phyloP scores from a whole-genome alignment of 768 basidiomycete species.

The Cubamyces lactineus region DNA sequence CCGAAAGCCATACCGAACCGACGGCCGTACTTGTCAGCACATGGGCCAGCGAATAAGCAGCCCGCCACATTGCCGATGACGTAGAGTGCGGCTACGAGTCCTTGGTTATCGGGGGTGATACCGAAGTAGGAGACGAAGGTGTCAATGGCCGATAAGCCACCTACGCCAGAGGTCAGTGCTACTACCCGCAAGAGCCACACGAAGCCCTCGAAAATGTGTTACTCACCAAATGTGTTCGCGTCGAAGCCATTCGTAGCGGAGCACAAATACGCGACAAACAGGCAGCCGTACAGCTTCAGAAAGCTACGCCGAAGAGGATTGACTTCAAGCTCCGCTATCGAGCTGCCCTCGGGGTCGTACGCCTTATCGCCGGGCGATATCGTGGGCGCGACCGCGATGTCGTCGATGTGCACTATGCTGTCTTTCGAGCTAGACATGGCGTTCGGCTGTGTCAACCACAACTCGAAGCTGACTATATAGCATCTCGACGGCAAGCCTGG shows the following conservation, averaged over 20 bases:
- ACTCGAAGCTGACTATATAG: neutral
- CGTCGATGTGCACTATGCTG: constrained; percentile 9
- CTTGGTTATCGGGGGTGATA: constrained; percentile 31
- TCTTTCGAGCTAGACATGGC: constrained; percentile 14
- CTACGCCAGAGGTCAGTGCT: neutral
- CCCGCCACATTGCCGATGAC: constrained; percentile 35
- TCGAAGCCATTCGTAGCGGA: constrained; percentile 35
- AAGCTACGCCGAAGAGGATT: constrained; percentile 20
- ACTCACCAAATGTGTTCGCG: constrained; percentile 34
- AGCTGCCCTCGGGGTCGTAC: neutral
- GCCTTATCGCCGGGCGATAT: neutral
- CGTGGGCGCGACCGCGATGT: neutral
- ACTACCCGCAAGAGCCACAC: too few relatives aligned
- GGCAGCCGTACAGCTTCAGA: constrained; percentile 21
- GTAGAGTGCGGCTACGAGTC: constrained; percentile 34
- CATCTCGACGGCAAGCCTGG: neutral
- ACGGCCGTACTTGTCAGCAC: constrained; percentile 32
- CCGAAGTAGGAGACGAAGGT: constrained; percentile 33
- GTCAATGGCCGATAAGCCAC: constrained; percentile 33
- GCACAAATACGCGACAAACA: constrained; percentile 35
- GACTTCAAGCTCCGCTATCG: neutral
- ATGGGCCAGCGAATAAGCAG: constrained; percentile 29
- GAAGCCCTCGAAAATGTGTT: too few relatives aligned
- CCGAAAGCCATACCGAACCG: constrained; percentile 46
- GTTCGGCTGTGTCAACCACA: too few relatives aligned